Evolutionary conservation across 495 filamentous ascomycete genomes (phyloP).

Genomic region (Tetracladium setigerum): DNA sequence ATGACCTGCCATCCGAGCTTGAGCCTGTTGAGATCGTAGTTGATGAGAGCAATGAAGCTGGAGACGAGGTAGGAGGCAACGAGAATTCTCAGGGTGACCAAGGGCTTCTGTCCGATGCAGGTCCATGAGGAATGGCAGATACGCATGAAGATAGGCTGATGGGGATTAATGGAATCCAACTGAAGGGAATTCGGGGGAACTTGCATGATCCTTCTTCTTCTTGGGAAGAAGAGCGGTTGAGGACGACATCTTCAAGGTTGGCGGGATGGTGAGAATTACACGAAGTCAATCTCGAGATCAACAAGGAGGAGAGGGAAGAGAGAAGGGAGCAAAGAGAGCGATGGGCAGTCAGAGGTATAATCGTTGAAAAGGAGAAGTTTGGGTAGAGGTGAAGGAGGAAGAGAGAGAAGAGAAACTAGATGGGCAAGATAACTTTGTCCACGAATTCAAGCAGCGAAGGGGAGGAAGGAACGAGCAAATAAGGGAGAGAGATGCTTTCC

Average conservation of each 20-base stretch:
- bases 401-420: no score
- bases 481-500: no score
- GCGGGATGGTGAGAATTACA: constrained; percentile 17
- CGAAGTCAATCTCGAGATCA: constrained; percentile 2
- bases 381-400: neutral
- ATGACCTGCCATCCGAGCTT: constrained; percentile 29
- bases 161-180: neutral
- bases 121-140: constrained; percentile 44
- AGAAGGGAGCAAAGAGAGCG: neutral
- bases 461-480: no score
- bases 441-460: no score
- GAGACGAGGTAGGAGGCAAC: constrained; percentile 35
- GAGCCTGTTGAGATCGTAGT: constrained; percentile 27
- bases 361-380: no score
- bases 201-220: constrained; percentile 24
- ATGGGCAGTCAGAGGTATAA: no score
- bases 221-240: constrained; percentile 33
- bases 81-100: constrained; percentile 31
- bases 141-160: constrained; percentile 39
- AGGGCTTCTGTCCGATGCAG: constrained; percentile 31
- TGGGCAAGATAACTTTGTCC: no score
- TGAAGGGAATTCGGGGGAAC: neutral
- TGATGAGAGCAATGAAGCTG: constrained; percentile 27
- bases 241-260: constrained; percentile 17
- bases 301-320: neutral